Percentiles rank a stretch among this genome's conserved stretches.
phyloP scores from a whole-genome alignment of 2,329 filamentous ascomycete genomes.

The Tothia fuscella region DNA sequence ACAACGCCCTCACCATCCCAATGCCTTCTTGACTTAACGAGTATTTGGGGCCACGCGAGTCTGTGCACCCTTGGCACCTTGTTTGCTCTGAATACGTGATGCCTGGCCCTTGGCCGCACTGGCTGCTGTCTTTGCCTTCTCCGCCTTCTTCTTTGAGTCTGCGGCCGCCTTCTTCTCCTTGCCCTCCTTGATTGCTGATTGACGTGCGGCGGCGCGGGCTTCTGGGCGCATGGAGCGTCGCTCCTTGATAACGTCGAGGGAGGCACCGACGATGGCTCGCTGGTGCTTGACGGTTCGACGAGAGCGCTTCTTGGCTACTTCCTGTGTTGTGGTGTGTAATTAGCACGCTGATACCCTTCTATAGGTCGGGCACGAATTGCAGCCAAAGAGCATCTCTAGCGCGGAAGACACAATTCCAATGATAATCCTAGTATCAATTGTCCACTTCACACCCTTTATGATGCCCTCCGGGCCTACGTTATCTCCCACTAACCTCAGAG shows the following conservation, averaged over 20 bases:
- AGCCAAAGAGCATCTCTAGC: too few species aligned
- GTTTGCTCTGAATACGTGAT: slow-evolving; percentile 81
- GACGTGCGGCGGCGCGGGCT: slow-evolving; percentile 83
- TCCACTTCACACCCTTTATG: too few species aligned
- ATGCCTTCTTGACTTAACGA: slow-evolving; percentile 56
- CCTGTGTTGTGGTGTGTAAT: slow-evolving; percentile 41
- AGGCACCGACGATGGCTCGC: slow-evolving; percentile 97
- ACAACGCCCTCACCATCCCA: too few species aligned
- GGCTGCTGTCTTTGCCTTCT: slow-evolving; percentile 92
- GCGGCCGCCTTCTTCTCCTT: slow-evolving; percentile 95
- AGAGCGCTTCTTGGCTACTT: slow-evolving; percentile 99
- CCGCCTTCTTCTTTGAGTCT: slow-evolving; percentile 90
- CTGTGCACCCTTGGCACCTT: slow-evolving; percentile 84
- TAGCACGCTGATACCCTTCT: too few species aligned
- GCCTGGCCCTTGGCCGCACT: slow-evolving; percentile 63
- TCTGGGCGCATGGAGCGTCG: slow-evolving; percentile 89
- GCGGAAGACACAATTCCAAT: too few species aligned
- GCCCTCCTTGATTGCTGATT: slow-evolving; percentile 84
- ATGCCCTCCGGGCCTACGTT: not conserved
- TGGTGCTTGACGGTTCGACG: slow-evolving; percentile 97
- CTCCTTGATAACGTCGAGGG: slow-evolving; percentile 99
- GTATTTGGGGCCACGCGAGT: slow-evolving; percentile 75
- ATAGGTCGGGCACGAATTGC: too few species aligned
- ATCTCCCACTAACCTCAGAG: slow-evolving; percentile 72
- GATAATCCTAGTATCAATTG: not conserved